These are phyloP conservation scores for Phytophthora citricola DNA, from an alignment of 352 stramenopile genomes.

Conservation along the genomic window DNA sequence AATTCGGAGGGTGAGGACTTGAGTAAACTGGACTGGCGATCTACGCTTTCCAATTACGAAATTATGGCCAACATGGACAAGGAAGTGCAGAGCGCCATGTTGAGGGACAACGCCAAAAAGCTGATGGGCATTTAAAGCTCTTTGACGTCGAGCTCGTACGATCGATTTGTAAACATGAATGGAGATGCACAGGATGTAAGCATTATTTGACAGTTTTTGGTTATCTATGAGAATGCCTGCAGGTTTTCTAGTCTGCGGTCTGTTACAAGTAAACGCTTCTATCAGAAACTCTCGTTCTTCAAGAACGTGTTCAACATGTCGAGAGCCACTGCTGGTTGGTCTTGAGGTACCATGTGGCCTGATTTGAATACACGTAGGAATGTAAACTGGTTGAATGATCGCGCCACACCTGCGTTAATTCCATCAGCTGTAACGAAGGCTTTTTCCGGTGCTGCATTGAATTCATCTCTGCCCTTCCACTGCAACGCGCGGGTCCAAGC, in stretches of 20 bases:
- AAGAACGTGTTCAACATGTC: slow-evolving; percentile 77
- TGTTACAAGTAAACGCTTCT: slow-evolving; percentile 7
- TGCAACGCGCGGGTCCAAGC: slow-evolving; percentile 92
- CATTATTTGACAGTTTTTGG: slow-evolving; percentile 19
- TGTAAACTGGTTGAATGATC: slow-evolving; percentile 47
- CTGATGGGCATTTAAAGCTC: slow-evolving; percentile 32
- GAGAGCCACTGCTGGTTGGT: slow-evolving; percentile 55
- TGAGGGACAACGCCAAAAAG: slow-evolving; percentile 48
- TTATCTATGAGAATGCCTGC: slow-evolving; percentile 20
- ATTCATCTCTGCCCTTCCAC: slow-evolving; percentile 89
- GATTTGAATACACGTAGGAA: slow-evolving; percentile 65
- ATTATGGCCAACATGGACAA: slow-evolving; percentile 49
- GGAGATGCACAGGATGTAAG: slow-evolving; percentile 6
- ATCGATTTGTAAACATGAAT: neutral
- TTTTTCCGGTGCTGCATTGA: slow-evolving; percentile 56
- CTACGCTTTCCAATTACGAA: slow-evolving; percentile 57
- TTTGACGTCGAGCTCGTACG: neutral
- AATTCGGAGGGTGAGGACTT: slow-evolving; percentile 20
- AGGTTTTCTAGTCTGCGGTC: slow-evolving; percentile 2
- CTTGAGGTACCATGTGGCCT: slow-evolving; percentile 62
- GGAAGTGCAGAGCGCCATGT: slow-evolving; percentile 44
- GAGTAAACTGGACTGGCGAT: slow-evolving; percentile 42
- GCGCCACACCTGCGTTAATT: slow-evolving; percentile 30
- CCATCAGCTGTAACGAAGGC: slow-evolving; percentile 28
- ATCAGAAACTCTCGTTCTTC: slow-evolving; percentile 29